Percentiles rank a stretch among this genome's conserved stretches.
phyloP scores from a whole-genome alignment of 208 protist genomes.

The Acanthamoeba castellanii region DNA sequence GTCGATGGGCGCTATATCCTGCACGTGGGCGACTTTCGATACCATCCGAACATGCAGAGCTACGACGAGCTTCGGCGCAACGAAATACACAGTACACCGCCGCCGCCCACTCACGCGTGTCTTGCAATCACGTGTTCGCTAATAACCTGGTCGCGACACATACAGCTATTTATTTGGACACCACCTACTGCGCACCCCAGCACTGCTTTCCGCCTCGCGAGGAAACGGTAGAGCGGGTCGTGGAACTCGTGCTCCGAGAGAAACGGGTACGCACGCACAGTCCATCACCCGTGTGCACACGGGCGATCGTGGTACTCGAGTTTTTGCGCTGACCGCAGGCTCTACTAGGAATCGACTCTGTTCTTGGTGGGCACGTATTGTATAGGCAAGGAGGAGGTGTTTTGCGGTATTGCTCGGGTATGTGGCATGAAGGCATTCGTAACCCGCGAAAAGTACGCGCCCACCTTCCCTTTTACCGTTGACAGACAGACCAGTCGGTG shows the following conservation, averaged over 20 bases:
- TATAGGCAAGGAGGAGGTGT: slow-evolving; percentile 80
- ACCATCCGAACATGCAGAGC: slow-evolving; percentile 53
- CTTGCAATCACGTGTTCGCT: background rate
- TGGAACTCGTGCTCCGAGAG: slow-evolving; percentile 24
- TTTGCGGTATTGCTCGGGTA: background rate
- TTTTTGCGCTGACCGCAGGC: too few relatives aligned
- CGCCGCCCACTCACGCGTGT: background rate
- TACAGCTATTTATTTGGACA: slow-evolving; percentile 76
- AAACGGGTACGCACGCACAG: background rate
- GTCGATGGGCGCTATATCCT: slow-evolving; percentile 13
- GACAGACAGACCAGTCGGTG: background rate
- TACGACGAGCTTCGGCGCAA: background rate
- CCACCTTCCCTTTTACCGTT: background rate
- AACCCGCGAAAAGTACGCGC: slow-evolving; percentile 33
- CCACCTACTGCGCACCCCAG: slow-evolving; percentile 75
- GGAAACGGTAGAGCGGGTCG: background rate
- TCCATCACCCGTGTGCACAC: too few relatives aligned
- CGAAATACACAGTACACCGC: slow-evolving; percentile 36
- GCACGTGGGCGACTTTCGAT: slow-evolving; percentile 44
- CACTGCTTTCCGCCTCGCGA: slow-evolving; percentile 75
- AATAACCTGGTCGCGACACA: too few relatives aligned
- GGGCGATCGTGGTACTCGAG: too few relatives aligned
- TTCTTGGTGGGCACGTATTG: slow-evolving; percentile 75
- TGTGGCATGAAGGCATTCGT: slow-evolving; percentile 51
- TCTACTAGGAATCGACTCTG: background rate